phyloP scores from a whole-genome alignment of 2,329 filamentous ascomycete genomes.

The Trichoderma atroviride region DNA sequence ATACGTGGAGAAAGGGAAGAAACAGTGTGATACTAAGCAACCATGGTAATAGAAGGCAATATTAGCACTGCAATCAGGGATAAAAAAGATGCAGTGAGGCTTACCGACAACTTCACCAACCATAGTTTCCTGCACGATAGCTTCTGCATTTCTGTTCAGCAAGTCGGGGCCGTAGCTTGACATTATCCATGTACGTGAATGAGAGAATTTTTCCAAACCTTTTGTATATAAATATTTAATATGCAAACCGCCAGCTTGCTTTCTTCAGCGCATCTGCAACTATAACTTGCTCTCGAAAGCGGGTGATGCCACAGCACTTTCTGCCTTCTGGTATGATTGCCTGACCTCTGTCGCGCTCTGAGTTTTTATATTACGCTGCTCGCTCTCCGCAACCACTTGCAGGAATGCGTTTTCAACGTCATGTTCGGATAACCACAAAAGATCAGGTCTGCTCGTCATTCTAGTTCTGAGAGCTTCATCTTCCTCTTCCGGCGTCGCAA shows the following conservation, averaged over 20 bases:
- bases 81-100: no score
- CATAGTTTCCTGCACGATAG: neutral
- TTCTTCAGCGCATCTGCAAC: neutral
- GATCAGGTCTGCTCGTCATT: slow-evolving; percentile 26
- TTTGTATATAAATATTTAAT: neutral
- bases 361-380: neutral
- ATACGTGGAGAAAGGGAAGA: no score
- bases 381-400: neutral
- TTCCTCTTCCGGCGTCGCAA: slow-evolving; percentile 18
- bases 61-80: no score
- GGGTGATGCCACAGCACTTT: neutral
- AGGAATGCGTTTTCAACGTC: slow-evolving; percentile 25
- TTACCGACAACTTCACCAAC: neutral
- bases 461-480: slow-evolving; percentile 22
- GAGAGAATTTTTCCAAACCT: neutral
- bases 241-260: neutral
- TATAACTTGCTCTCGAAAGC: slow-evolving; percentile 3
- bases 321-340: neutral
- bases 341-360: no score
- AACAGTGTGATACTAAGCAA: no score
- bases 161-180: neutral
- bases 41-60: no score
- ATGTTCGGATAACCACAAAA: slow-evolving; percentile 29
- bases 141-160: neutral
- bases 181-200: neutral